Conservation (phyloP, 2,329 filamentous ascomycete genomes). For the Cordyceps militaris region DNA sequence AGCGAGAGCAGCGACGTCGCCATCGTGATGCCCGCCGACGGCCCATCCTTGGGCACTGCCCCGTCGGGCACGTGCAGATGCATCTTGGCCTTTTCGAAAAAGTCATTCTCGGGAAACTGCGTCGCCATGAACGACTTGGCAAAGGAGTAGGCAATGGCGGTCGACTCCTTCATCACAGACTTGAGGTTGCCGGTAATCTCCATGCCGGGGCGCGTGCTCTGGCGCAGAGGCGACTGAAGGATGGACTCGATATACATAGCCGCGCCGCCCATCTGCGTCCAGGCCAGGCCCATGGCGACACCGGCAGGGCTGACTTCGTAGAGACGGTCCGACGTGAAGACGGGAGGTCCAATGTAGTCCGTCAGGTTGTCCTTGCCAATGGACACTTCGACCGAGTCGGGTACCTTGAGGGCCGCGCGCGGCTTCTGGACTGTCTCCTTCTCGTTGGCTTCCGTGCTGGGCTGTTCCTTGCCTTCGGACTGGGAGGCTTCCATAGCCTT, state of each 20-base stretch:
- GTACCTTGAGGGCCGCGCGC: constrained; percentile 71
- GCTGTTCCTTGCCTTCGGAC: constrained; percentile 22
- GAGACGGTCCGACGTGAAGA: constrained; percentile 91
- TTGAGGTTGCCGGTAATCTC: constrained; percentile 94
- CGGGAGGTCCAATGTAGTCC: constrained; percentile 91
- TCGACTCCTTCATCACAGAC: constrained; percentile 97
- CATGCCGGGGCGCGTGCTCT: constrained; percentile 67
- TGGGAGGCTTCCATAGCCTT: constrained; percentile 55
- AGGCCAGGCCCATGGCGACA: constrained; percentile 95
- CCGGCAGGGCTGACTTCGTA: constrained; percentile 91
- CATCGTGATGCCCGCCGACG: constrained; percentile 95
- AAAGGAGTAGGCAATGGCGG: constrained; percentile 90
- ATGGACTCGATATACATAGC: constrained; percentile 98
- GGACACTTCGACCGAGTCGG: constrained; percentile 75
- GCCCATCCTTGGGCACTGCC: constrained; percentile 90
- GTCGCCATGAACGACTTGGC: constrained; percentile 82
- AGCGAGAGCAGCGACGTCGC: constrained; percentile 85
- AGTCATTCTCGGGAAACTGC: constrained; percentile 81
- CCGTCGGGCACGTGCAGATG: constrained; percentile 96
- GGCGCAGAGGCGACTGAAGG: constrained; percentile 71
- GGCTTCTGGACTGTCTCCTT: constrained; percentile 54
- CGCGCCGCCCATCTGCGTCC: constrained; percentile 95
- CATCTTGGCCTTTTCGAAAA: constrained; percentile 92
- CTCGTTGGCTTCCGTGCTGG: constrained; percentile 28
- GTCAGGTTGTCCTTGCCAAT: constrained; percentile 88